Base-by-base conservation (phyloP, 2,329 filamentous ascomycete genomes). In the Pseudogymnoascus sp. region DNA sequence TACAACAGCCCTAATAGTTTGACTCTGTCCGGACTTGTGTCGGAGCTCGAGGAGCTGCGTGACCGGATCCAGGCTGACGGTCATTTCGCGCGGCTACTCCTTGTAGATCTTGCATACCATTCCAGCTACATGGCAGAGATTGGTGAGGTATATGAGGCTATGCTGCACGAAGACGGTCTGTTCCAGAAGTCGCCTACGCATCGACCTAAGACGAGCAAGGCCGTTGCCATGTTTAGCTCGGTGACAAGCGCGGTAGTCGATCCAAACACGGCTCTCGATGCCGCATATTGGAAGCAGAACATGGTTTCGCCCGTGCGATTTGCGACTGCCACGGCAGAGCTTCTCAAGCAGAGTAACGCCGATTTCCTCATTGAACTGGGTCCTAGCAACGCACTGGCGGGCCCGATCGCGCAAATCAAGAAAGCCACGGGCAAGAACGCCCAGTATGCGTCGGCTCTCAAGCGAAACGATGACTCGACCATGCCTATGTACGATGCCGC, bases 251-350 rank as follows among this genome's bases (percentile, higher is more conserved):
- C 66, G 16, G 64, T 72, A 5, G 50, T 67, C 2, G 63, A 63
- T 10, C 22, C 46, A 56, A 56, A 26, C 46, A n/a, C 19, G 28
- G 56, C 61, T 8, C 40, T 68, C 1, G 60, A 60, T 26, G 24
- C 62, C 8, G n/a, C 33, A 8, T 82, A 82, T 66, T 82, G 80
- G 80, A 70, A 71, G 2, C 65, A 70, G 3, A 82, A 82, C 61
- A 67, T 82, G 66, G 71, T 76, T 1, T 76, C 74, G 0, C 74
- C 74, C 1, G 80, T 82, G 11, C 70, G 74, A 3, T 82, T 79
- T 63, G 65, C 61, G 66, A 10, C 62, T 64, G 11, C 66, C n/a
- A 40, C 41, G 14, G 62, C 64, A 22, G 66, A 64, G 26, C 68
- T 71, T 66, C 19, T 26, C n/a, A 16, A 16, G n/a, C n/a, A 16